Conservation (phyloP, 768 basidiomycete species). For the Calocybe gangraenosa region DNA sequence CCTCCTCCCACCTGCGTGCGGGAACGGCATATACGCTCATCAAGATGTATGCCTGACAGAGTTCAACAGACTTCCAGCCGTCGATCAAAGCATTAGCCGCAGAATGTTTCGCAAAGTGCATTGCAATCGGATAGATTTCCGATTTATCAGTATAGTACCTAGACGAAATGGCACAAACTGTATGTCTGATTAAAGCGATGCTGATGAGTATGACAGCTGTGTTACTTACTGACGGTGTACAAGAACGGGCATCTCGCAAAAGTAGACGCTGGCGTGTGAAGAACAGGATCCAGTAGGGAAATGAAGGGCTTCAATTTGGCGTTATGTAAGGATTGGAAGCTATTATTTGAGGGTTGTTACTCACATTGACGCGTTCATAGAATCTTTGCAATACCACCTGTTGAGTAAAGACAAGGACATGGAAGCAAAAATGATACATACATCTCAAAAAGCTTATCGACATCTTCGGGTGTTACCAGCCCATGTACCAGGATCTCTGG, state of each 20-base stretch:
- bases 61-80: constrained; percentile 82
- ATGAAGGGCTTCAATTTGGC: constrained; percentile 48
- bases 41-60: constrained; percentile 88
- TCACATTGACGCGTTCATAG: constrained; percentile 65
- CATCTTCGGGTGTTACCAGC: constrained; percentile 71
- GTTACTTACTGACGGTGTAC: constrained; percentile 74
- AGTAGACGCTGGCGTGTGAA: constrained; percentile 77
- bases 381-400: constrained; percentile 41
- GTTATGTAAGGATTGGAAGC: background rate
- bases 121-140: constrained; percentile 82
- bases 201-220: background rate
- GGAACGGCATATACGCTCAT: constrained; percentile 81
- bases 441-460: constrained; percentile 83
- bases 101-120: constrained; percentile 84
- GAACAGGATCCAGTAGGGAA: constrained; percentile 71
- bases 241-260: constrained; percentile 86
- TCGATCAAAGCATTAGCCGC: constrained; percentile 79
- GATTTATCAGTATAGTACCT: constrained; percentile 76
- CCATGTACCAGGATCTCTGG: constrained; percentile 82
- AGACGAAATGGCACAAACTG: constrained; percentile 84
- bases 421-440: constrained; percentile 29
- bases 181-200: background rate
- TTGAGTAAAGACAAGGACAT: constrained; percentile 1
- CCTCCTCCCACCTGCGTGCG: constrained; percentile 84
- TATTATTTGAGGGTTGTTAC: constrained; percentile 17